Percentiles rank a stretch among this genome's conserved stretches.
phyloP scores from a whole-genome alignment of 352 stramenopile species.

The Globisporangium irregulare region DNA sequence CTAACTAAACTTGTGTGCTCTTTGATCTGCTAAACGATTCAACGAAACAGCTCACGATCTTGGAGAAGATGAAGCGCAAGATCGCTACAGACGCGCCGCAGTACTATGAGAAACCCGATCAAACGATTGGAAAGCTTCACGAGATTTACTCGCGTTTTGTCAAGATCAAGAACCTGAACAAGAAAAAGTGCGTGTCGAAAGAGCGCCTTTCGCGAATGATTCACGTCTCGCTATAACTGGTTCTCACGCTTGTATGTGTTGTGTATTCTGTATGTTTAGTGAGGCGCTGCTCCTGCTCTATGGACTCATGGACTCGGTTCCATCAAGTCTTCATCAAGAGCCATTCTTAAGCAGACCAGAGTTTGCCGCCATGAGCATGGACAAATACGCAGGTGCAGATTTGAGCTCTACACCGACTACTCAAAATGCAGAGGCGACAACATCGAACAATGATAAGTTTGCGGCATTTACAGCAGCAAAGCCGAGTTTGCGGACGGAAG shows the following conservation, averaged over 20 bases:
- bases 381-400: slow-evolving; percentile 1
- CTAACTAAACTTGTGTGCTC: neutral
- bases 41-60: slow-evolving; percentile 45
- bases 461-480: slow-evolving; percentile 1
- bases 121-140: slow-evolving; percentile 56
- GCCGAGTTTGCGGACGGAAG: slow-evolving; percentile 25
- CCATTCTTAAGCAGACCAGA: slow-evolving; percentile 1
- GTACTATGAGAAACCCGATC: slow-evolving; percentile 38
- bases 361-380: slow-evolving; percentile 7
- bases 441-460: slow-evolving; percentile 13
- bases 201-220: neutral
- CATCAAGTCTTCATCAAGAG: slow-evolving; percentile 4
- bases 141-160: slow-evolving; percentile 78
- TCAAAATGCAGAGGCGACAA: neutral
- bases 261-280: slow-evolving; percentile 21
- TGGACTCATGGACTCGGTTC: slow-evolving; percentile 59
- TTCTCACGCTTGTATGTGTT: neutral
- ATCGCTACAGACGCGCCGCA: slow-evolving; percentile 39
- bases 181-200: slow-evolving; percentile 49
- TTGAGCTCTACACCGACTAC: neutral
- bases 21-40: neutral
- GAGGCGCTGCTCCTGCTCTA: slow-evolving; percentile 67
- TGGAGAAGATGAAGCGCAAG: slow-evolving; percentile 81
- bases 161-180: slow-evolving; percentile 70
- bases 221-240: neutral